Conservation (phyloP, 768 basidiomycete genomes). For the Trametes punicea region DNA sequence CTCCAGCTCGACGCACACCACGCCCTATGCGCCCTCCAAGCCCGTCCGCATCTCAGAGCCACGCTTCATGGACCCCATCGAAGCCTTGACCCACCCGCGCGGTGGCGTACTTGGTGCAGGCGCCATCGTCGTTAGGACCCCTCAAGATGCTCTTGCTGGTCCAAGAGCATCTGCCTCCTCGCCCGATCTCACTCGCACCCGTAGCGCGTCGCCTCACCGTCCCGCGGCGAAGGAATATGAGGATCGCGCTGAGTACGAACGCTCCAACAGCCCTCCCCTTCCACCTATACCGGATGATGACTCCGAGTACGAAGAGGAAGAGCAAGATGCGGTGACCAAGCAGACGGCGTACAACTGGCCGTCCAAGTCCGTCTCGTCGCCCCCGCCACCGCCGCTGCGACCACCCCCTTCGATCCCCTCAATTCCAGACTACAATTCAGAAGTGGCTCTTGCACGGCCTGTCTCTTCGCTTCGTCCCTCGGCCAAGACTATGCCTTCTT, state of each 20-base stretch:
- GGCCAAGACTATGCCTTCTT: constrained; percentile 26
- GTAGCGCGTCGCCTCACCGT: constrained; percentile 7
- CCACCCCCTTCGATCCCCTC: constrained; percentile 28
- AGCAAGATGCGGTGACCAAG: constrained; percentile 21
- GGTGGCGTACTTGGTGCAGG: constrained; percentile 62
- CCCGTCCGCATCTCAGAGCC: constrained; percentile 46
- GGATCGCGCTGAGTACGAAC: not conserved
- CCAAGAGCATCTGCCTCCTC: constrained; percentile 22
- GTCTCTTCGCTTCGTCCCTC: constrained; percentile 21
- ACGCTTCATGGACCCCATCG: constrained; percentile 33
- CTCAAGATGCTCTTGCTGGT: constrained; percentile 66
- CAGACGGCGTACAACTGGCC: constrained; percentile 40
- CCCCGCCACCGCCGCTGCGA: constrained; percentile 34
- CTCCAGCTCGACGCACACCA: constrained; percentile 26
- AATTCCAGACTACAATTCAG: constrained; percentile 16
- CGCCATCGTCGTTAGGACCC: constrained; percentile 74
- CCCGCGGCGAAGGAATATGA: constrained; percentile 1
- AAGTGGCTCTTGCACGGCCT: constrained; percentile 12
- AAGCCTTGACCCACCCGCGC: constrained; percentile 32
- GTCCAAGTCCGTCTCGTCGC: constrained; percentile 49
- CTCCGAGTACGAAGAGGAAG: constrained; percentile 14
- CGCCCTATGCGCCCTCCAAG: constrained; percentile 34
- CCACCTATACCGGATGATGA: constrained; percentile 23
- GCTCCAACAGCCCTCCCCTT: constrained; percentile 19
- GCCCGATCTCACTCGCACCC: constrained; percentile 13